Evolutionary conservation across 176 grass and related monocot species (phyloP).

Genomic region (Avena sativa): DNA sequence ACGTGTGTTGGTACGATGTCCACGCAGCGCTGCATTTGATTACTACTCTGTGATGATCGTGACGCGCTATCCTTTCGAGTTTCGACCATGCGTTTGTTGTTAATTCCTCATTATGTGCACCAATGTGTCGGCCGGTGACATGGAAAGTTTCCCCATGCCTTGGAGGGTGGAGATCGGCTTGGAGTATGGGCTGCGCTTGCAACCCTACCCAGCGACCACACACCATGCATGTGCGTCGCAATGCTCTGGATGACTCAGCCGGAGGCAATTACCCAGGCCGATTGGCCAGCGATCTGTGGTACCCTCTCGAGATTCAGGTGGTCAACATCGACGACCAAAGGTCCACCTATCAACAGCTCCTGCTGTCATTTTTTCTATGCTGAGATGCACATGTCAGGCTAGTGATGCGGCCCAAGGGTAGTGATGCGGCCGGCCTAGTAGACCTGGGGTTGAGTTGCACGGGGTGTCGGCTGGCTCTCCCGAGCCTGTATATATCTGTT

Average conservation of each 20-base stretch:
- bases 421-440: too few species aligned
- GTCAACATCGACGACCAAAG: conserved; percentile 25
- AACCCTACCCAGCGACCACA: conserved; percentile 5
- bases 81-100: not conserved
- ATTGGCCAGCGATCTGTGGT: not conserved
- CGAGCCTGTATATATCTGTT: too few species aligned
- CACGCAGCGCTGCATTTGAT: not conserved
- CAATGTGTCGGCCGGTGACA: conserved; percentile 20
- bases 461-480: too few species aligned
- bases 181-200: conserved; percentile 8
- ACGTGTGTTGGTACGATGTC: not conserved
- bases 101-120: not conserved
- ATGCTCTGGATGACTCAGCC: conserved; percentile 33
- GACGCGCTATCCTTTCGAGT: not conserved
- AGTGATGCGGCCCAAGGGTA: too few species aligned
- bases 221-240: conserved; percentile 43
- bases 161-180: not conserved
- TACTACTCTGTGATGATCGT: not conserved
- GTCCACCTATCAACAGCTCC: not conserved
- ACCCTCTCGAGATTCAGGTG: conserved; percentile 34
- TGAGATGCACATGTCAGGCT: too few species aligned
- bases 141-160: not conserved
- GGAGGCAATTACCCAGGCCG: conserved; percentile 20
- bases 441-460: too few species aligned
- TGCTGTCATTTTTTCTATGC: too few species aligned